These are phyloP conservation scores for Mucor mucedo DNA, from an alignment of 371 early-diverging fungal genomes.

Conservation along the genomic window DNA sequence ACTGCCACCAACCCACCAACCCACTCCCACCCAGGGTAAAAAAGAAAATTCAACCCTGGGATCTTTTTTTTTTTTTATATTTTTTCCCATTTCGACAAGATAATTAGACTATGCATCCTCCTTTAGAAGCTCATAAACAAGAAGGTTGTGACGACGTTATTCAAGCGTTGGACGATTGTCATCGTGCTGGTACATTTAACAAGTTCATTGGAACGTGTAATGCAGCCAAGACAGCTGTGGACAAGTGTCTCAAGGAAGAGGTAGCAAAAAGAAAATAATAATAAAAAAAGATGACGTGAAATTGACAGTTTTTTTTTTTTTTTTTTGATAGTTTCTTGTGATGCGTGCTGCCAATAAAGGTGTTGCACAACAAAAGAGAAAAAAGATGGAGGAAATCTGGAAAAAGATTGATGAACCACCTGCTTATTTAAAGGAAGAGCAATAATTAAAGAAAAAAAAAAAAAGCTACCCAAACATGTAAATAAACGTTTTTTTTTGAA, in stretches of 20 bases:
- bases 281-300: too few relatives aligned
- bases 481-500: not conserved
- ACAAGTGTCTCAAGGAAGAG: conserved; percentile 51
- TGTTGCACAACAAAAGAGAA: conserved; percentile 43
- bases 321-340: conserved; percentile 36
- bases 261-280: conserved; percentile 18
- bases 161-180: conserved; percentile 51
- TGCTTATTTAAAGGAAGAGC: conserved; percentile 13
- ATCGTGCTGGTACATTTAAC: conserved; percentile 50
- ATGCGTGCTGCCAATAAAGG: conserved; percentile 46
- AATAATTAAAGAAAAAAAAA: not conserved
- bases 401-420: conserved; percentile 57
- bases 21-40: too few relatives aligned
- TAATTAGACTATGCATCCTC: conserved; percentile 45
- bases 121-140: conserved; percentile 47
- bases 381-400: conserved; percentile 49
- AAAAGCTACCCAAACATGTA: too few relatives aligned
- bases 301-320: not conserved
- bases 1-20: too few relatives aligned
- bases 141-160: conserved; percentile 51
- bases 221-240: conserved; percentile 41
- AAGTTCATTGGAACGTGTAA: conserved; percentile 51
- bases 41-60: too few relatives aligned
- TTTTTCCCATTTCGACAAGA: too few relatives aligned
- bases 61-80: too few relatives aligned